Base-by-base conservation (phyloP, 306 rosid species). In the Abrus pulchellus region DNA sequence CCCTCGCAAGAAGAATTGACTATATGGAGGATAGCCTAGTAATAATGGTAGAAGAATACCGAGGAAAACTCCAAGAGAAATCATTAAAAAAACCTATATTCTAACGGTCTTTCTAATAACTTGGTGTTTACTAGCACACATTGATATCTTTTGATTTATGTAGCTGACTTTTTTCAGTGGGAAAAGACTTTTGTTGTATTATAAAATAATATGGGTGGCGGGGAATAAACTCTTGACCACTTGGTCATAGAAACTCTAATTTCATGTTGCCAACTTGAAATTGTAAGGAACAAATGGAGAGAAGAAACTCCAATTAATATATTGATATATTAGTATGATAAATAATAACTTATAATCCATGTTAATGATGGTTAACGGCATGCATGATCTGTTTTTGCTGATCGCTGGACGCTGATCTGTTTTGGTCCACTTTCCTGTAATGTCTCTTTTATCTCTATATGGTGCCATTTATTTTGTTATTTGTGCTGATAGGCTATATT, bases 401-500 rank as follows among this genome's bases (percentile, higher is more conserved):
- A 57, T 9, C 6, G 5, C 13, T 28, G 64, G 2, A 20, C 20
- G 20, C 20, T 20, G 20, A 20, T 20, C 20, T 20, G 13, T 29
- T 57, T 57, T 57, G 38, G n/a, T 29, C n/a, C 5, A 57, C 40
- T 28, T 56, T 29, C 13, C 38, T 8, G 34, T 8, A 9, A 29
- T 57, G 64, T 32, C 38, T 8, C 38, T 57, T 4, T 57, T 57
- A 3, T 57, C 30, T 57, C 6, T 7, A 7, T 28, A 9, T 29
- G 64, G 76, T 78, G 40, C 32, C 55, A 7, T 62, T 62, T 75
- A 61, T 20, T 12, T 5, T 63, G 49, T 27, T 64, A 70, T 53
- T 60, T 5, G 40, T 28, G 73, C 40, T 72, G 77, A 66, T 65
- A 13, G 55, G 7, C 55, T n/a, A 47, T 59, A 54, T 74, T 54